Percentiles rank a stretch among this genome's conserved stretches.
These are phyloP conservation scores for Sclerotinia glacialis DNA, from an alignment of 2,329 filamentous ascomycete genomes.

Conservation along the genomic window DNA sequence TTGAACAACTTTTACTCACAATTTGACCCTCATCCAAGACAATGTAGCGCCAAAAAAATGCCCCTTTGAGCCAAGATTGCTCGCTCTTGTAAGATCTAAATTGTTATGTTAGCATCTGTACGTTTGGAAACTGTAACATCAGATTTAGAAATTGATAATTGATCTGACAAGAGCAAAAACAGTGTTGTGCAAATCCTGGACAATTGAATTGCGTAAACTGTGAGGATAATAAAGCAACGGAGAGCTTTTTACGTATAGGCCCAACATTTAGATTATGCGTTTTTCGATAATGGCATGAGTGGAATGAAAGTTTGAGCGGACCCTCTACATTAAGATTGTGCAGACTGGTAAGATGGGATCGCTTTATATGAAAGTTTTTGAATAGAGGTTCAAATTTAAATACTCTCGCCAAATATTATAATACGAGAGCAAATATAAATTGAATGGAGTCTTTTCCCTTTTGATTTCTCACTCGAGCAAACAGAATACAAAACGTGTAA, in stretches of 20 bases:
- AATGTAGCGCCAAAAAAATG: conserved; percentile 52
- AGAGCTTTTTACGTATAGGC: not conserved
- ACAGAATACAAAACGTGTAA: too few relatives aligned
- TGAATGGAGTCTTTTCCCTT: not conserved
- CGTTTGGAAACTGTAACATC: not conserved
- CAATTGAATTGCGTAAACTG: not conserved
- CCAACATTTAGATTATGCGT: too few relatives aligned
- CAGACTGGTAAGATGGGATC: too few relatives aligned
- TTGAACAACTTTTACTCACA: conserved; percentile 39
- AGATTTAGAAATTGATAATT: not conserved
- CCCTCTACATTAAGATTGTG: too few relatives aligned
- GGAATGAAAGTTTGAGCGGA: too few relatives aligned
- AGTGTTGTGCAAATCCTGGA: not conserved
- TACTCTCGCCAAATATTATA: not conserved
- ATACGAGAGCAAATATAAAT: not conserved
- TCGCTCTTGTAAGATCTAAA: conserved; percentile 42
- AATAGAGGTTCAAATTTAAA: not conserved
- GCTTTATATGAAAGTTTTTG: not conserved
- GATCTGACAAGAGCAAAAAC: not conserved
- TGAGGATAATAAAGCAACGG: not conserved
- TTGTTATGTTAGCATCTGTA: not conserved
- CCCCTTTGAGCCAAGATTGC: conserved; percentile 48
- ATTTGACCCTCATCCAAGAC: conserved; percentile 54
- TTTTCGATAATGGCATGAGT: too few relatives aligned
- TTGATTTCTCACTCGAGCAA: not conserved